Evolutionary conservation across 2,329 filamentous ascomycete genomes (phyloP).

Genomic region (Ceratocystis huliohia): DNA sequence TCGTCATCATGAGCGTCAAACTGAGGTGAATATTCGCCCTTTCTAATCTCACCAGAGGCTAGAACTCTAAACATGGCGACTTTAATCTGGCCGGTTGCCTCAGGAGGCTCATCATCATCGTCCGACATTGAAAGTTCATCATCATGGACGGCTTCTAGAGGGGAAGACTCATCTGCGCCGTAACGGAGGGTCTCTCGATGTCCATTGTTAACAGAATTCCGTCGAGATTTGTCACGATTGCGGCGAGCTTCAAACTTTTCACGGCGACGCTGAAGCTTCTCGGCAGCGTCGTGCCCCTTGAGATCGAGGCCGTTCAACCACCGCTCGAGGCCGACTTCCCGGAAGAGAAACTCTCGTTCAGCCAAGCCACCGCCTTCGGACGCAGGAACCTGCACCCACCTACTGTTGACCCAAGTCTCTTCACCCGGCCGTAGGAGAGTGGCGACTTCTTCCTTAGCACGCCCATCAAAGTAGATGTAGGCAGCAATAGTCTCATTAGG

Average conservation of each 20-base stretch:
- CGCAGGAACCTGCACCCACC: conserved; percentile 90
- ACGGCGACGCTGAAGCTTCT: conserved; percentile 77
- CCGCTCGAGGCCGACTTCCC: conserved; percentile 86
- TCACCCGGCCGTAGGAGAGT: conserved; percentile 84
- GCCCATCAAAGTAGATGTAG: conserved; percentile 97
- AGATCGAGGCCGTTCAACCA: conserved; percentile 95
- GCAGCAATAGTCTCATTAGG: conserved; percentile 95
- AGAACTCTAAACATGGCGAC: conserved; percentile 91
- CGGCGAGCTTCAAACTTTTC: conserved; percentile 63
- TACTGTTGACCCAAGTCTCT: conserved; percentile 97
- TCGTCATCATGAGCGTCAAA: conserved; percentile 96
- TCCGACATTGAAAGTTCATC: conserved; percentile 67
- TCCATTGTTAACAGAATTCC: conserved; percentile 13
- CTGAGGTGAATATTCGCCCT: conserved; percentile 93
- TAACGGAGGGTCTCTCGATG: conserved; percentile 58
- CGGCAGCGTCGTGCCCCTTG: conserved; percentile 81
- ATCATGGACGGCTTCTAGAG: conserved; percentile 54
- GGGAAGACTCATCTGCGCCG: conserved; percentile 60
- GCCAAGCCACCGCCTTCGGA: conserved; percentile 86
- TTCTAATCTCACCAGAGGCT: conserved; percentile 92
- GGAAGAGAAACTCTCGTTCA: conserved; percentile 92
- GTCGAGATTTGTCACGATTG: conserved; percentile 40
- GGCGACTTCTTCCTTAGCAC: conserved; percentile 90
- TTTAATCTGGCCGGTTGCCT: conserved; percentile 95
- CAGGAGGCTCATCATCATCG: conserved; percentile 80